Evolutionary conservation across 192 early-diverging fungal species (phyloP).

Genomic region (Mortierella alpina): DNA sequence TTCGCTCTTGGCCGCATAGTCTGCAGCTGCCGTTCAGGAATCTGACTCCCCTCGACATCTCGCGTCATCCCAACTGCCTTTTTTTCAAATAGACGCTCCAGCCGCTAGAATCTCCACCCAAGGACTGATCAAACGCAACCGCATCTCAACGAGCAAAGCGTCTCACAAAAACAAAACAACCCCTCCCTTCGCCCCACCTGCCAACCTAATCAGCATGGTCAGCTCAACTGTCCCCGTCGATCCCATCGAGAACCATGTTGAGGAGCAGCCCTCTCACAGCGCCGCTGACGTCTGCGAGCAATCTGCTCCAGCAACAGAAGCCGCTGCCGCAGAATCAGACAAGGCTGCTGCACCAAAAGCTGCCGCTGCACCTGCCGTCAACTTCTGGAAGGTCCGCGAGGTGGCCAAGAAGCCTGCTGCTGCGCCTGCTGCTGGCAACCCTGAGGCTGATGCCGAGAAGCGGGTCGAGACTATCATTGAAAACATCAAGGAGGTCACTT

Average conservation of each 20-base stretch:
- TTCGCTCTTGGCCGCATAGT: too few relatives aligned
- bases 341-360: not conserved
- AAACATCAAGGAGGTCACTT: conserved; percentile 49
- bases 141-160: not conserved
- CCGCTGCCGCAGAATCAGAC: not conserved
- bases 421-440: not conserved
- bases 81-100: not conserved
- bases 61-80: not conserved
- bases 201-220: conserved; percentile 25
- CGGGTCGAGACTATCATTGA: conserved; percentile 47
- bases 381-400: conserved; percentile 45
- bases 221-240: conserved; percentile 35
- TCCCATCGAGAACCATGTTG: conserved; percentile 23
- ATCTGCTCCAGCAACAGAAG: not conserved
- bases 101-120: too few relatives aligned
- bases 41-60: not conserved
- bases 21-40: too few relatives aligned
- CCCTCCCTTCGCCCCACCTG: not conserved
- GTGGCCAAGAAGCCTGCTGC: conserved; percentile 42
- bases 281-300: not conserved
- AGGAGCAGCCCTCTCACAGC: conserved; percentile 3
- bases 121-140: not conserved
- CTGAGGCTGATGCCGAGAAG: conserved; percentile 38
- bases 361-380: conserved; percentile 29
- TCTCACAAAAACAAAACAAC: not conserved